A percentile compares a stretch with the other conserved stretches of the same genome.
phyloP scores from a whole-genome alignment of 495 filamentous ascomycete species.

The Talaromyces proteolyticus region DNA sequence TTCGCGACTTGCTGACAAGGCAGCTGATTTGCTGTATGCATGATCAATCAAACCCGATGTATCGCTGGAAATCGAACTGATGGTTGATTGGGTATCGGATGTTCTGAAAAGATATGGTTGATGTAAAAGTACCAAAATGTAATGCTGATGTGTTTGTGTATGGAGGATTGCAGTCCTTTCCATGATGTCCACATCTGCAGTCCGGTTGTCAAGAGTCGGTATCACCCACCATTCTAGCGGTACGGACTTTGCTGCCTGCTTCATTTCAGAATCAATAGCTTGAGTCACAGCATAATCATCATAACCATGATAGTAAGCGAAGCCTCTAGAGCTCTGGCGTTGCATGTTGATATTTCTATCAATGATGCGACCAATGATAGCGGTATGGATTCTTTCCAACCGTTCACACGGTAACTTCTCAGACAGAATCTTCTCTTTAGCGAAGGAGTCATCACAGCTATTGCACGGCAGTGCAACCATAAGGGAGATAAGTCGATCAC shows the following conservation, averaged over 20 bases:
- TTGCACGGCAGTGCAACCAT: conserved; percentile 40
- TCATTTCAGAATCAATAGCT: conserved; percentile 35
- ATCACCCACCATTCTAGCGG: conserved; percentile 31
- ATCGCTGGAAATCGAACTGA: conserved; percentile 9
- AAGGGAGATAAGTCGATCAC: conserved; percentile 38
- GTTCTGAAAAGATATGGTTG: conserved; percentile 45
- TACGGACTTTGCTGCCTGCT: conserved; percentile 25
- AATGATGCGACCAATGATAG: conserved; percentile 24
- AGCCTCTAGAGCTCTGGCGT: conserved; percentile 11
- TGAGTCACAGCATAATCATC: conserved; percentile 29
- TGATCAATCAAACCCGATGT: conserved; percentile 27
- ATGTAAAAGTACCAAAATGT: conserved; percentile 37
- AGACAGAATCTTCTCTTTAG: conserved; percentile 17
- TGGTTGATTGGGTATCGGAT: conserved; percentile 7
- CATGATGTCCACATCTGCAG: conserved; percentile 8
- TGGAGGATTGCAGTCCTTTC: conserved; percentile 22
- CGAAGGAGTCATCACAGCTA: conserved; percentile 20
- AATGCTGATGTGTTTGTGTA: conserved; percentile 41
- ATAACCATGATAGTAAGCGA: conserved; percentile 17
- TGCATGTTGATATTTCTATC: conserved; percentile 40
- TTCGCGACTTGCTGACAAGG: conserved; percentile 37
- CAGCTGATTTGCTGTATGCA: conserved; percentile 37
- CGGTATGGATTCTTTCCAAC: conserved; percentile 24
- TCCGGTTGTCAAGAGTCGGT: conserved; percentile 7
- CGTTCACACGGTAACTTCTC: conserved; percentile 19